phyloP scores from a whole-genome alignment of 495 filamentous ascomycete genomes.

The Annulohypoxylon stygium region DNA sequence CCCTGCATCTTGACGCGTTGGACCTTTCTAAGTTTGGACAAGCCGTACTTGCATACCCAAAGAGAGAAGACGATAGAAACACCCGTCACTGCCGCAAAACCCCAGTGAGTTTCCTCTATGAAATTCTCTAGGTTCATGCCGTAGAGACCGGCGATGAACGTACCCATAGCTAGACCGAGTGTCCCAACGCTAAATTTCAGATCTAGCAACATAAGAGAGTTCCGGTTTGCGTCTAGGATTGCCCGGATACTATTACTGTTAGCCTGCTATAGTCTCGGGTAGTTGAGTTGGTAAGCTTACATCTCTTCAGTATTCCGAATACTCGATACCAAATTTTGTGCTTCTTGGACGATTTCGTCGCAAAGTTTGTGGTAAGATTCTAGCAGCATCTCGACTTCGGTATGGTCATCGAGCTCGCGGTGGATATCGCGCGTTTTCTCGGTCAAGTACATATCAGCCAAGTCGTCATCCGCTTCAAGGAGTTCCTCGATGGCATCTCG shows the following conservation, averaged over 20 bases:
- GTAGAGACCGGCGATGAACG: conserved; percentile 95
- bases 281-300: conserved; percentile 63
- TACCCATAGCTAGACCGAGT: conserved; percentile 89
- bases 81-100: conserved; percentile 80
- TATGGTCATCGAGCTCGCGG: conserved; percentile 88
- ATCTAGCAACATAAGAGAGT: conserved; percentile 97
- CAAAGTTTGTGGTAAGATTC: conserved; percentile 98
- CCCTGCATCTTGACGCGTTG: conserved; percentile 90
- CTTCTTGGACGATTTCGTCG: conserved; percentile 97
- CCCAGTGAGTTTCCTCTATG: conserved; percentile 93
- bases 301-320: conserved; percentile 99
- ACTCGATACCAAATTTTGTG: conserved; percentile 90
- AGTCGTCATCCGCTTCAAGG: conserved; percentile 96
- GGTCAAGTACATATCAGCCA: conserved; percentile 93
- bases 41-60: conserved; percentile 81
- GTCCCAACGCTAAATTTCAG: conserved; percentile 97
- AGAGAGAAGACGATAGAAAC: conserved; percentile 79
- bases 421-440: conserved; percentile 82
- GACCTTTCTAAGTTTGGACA: conserved; percentile 84
- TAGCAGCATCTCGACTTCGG: conserved; percentile 94
- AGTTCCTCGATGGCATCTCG: conserved; percentile 96
- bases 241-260: conserved; percentile 79
- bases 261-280: conserved; percentile 4
- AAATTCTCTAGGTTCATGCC: conserved; percentile 99
- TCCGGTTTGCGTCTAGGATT: conserved; percentile 97